Percentiles rank a stretch among this genome's conserved stretches.
These are phyloP conservation scores for Metschnikowia colocasiae DNA, from an alignment of 805 yeast genomes.

Conservation along the genomic window DNA sequence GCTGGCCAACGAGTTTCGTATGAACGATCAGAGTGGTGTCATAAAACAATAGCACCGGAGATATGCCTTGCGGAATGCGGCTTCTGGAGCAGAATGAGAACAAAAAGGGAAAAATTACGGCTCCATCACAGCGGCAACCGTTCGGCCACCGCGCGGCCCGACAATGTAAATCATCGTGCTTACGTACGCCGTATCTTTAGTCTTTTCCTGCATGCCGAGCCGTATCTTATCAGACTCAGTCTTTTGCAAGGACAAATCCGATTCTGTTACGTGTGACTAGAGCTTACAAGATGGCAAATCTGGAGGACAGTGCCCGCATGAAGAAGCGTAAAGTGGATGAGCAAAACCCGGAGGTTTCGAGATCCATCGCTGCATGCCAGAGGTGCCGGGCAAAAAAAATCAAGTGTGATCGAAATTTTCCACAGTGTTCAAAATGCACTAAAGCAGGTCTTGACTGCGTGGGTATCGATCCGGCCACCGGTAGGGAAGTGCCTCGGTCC, in stretches of 20 bases:
- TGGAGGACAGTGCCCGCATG: not conserved
- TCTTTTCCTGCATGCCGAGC: not conserved
- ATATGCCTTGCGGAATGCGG: not conserved
- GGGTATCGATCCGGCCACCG: constrained; percentile 84
- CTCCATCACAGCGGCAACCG: not conserved
- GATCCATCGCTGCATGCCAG: constrained; percentile 80
- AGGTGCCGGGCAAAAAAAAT: constrained; percentile 70
- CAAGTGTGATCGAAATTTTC: constrained; percentile 65
- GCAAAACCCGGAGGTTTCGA: constrained; percentile 33
- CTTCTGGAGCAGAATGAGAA: not conserved
- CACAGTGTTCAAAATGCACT: constrained; percentile 59
- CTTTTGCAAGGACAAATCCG: constrained; percentile 33
- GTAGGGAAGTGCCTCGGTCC: constrained; percentile 79
- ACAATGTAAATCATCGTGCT: not conserved
- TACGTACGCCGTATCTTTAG: not conserved
- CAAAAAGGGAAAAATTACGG: not conserved
- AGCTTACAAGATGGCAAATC: constrained; percentile 13
- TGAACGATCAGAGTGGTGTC: not conserved
- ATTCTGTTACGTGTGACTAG: constrained; percentile 29
- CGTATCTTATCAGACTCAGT: constrained; percentile 12
- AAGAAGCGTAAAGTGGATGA: constrained; percentile 2
- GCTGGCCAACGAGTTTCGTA: not conserved
- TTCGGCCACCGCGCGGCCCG: not conserved
- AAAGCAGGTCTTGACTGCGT: constrained; percentile 72
- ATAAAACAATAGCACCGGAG: not conserved